phyloP scores from a whole-genome alignment of 768 basidiomycete genomes.

The Amanita brunnescens region DNA sequence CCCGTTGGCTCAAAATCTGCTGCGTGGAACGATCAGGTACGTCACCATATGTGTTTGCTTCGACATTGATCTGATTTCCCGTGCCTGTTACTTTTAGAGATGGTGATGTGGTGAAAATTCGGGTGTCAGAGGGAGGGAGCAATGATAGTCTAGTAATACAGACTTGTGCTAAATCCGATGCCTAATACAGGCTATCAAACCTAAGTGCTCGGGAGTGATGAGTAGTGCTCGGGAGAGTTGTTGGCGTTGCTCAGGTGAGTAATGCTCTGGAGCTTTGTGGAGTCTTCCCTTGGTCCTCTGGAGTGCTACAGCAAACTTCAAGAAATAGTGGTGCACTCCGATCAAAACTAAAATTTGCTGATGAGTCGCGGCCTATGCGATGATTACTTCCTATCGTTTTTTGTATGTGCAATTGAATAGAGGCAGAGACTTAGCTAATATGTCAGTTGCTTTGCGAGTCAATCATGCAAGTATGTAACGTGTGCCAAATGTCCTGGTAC shows the following conservation, averaged over 20 bases:
- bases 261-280: not conserved
- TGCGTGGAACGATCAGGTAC: slow-evolving; percentile 72
- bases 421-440: no score
- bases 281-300: not conserved
- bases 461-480: no score
- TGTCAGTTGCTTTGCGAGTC: no score
- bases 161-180: no score
- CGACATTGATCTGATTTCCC: not conserved
- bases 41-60: slow-evolving; percentile 9
- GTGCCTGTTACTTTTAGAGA: slow-evolving; percentile 38
- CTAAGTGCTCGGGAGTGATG: no score
- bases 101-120: slow-evolving; percentile 57
- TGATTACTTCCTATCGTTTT: no score
- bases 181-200: no score
- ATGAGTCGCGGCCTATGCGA: no score
- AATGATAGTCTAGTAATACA: no score
- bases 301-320: slow-evolving; percentile 1
- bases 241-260: not conserved
- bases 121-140: slow-evolving; percentile 33
- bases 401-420: no score
- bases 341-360: not conserved
- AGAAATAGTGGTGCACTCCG: not conserved
- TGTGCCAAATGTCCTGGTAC: no score
- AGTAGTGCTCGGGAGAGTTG: no score
- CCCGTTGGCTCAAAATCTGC: slow-evolving; percentile 71